These are phyloP conservation scores for Sporisorium reilianum DNA, from an alignment of 1,284 basidiomycete species.

Conservation along the genomic window DNA sequence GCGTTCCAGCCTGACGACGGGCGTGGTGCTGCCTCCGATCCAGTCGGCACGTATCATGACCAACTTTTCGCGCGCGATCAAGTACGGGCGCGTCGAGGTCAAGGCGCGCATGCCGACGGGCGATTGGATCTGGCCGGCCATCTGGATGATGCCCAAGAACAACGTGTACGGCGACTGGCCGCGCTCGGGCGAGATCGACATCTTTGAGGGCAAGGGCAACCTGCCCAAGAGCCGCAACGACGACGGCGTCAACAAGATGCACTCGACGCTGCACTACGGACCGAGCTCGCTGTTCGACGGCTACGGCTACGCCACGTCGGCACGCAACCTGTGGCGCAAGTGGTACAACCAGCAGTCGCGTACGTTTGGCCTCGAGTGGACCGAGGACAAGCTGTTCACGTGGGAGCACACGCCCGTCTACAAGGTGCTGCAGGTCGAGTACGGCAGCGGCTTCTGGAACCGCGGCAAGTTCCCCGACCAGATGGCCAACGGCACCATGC, in stretches of 20 bases:
- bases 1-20: constrained; percentile 69
- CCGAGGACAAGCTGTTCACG: constrained; percentile 77
- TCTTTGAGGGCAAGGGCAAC: constrained; percentile 75
- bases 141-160: constrained; percentile 84
- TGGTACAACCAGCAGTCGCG: constrained; percentile 80
- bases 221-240: constrained; percentile 76
- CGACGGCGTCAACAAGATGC: constrained; percentile 75
- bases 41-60: constrained; percentile 83
- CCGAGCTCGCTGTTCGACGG: constrained; percentile 73
- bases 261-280: constrained; percentile 85
- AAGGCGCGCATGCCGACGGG: constrained; percentile 79
- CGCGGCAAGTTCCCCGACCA: constrained; percentile 80
- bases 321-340: constrained; percentile 76
- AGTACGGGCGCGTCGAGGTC: constrained; percentile 85
- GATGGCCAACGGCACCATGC: constrained; percentile 78
- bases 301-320: constrained; percentile 80
- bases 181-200: constrained; percentile 80
- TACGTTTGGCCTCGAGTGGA: constrained; percentile 85
- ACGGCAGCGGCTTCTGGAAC: constrained; percentile 76
- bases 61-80: constrained; percentile 75
- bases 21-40: constrained; percentile 80
- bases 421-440: constrained; percentile 76
- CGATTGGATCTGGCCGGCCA: constrained; percentile 83
- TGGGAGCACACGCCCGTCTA: constrained; percentile 78
- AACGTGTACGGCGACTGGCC: constrained; percentile 84